These are phyloP conservation scores for Schizopora paradoxa DNA, from an alignment of 1,284 basidiomycete species.

Conservation along the genomic window DNA sequence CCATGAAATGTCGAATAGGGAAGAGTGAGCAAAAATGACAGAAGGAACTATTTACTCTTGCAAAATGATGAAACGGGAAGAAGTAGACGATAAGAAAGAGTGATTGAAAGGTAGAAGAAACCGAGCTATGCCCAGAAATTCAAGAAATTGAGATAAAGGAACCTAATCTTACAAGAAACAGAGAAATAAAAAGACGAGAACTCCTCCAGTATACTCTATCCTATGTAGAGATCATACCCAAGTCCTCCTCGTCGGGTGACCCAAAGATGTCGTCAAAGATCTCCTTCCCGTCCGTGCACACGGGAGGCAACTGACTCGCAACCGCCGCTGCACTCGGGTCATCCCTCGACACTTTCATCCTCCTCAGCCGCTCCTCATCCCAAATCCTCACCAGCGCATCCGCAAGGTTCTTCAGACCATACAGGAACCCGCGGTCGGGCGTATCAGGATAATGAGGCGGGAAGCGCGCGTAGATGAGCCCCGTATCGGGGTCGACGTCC, in stretches of 20 bases:
- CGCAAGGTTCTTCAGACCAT: slow-evolving; percentile 81
- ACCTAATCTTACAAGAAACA: not conserved
- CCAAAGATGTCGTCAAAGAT: slow-evolving; percentile 71
- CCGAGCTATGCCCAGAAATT: not conserved
- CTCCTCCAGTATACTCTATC: not conserved
- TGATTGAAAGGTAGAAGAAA: slow-evolving; percentile 9
- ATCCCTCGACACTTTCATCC: slow-evolving; percentile 60
- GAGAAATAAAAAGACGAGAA: slow-evolving; percentile 10
- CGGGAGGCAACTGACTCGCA: slow-evolving; percentile 50
- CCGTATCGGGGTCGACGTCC: slow-evolving; percentile 72
- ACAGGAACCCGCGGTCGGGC: slow-evolving; percentile 93
- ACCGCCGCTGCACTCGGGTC: slow-evolving; percentile 39
- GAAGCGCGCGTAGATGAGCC: slow-evolving; percentile 80
- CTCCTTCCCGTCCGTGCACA: slow-evolving; percentile 65
- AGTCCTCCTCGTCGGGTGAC: slow-evolving; percentile 42
- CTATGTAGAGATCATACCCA: slow-evolving; percentile 16
- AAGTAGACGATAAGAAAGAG: not conserved
- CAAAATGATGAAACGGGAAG: not conserved
- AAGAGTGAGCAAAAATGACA: no score
- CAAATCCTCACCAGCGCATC: slow-evolving; percentile 76
- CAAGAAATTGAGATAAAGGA: slow-evolving; percentile 10
- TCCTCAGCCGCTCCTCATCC: slow-evolving; percentile 71
- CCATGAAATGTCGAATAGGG: no score
- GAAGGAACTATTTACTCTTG: no score
- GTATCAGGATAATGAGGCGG: slow-evolving; percentile 86